Evolutionary conservation across 257 asterid genomes (phyloP).

Genomic region (Solanum etuberosum): DNA sequence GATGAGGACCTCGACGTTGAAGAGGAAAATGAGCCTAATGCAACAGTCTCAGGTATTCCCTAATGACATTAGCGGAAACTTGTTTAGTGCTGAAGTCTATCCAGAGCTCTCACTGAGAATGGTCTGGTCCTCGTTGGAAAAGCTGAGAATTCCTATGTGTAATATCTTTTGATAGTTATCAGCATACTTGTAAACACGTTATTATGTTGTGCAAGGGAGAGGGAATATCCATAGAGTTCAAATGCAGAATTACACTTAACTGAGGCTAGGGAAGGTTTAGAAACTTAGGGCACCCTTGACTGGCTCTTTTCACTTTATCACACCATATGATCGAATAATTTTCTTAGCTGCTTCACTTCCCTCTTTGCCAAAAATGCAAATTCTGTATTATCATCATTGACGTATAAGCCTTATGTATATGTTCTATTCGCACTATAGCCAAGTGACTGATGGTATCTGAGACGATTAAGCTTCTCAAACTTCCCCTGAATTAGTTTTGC

Average conservation of each 20-base stretch:
- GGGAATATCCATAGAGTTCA: background rate
- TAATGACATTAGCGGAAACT: background rate
- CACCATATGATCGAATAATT: background rate
- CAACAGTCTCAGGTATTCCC: slow-evolving; percentile 62
- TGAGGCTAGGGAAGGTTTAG: background rate
- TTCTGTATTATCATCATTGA: background rate
- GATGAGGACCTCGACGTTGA: slow-evolving; percentile 34
- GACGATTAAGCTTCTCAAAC: background rate
- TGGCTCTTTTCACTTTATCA: background rate
- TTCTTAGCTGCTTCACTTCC: background rate
- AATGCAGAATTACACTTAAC: background rate
- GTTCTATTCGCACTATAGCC: background rate
- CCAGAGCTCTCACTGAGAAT: background rate
- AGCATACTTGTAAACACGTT: background rate
- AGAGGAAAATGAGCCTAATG: slow-evolving; percentile 35
- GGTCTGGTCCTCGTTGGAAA: background rate
- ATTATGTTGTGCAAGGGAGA: background rate
- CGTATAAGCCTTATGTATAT: background rate
- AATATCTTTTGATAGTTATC: background rate
- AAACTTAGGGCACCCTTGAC: background rate
- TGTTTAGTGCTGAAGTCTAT: background rate
- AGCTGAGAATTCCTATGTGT: background rate
- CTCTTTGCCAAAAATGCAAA: background rate
- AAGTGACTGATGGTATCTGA: background rate
- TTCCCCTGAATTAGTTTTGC: background rate